Conservation (phyloP, 2,329 filamentous ascomycete species). For the Clarireedia monteithiana region DNA sequence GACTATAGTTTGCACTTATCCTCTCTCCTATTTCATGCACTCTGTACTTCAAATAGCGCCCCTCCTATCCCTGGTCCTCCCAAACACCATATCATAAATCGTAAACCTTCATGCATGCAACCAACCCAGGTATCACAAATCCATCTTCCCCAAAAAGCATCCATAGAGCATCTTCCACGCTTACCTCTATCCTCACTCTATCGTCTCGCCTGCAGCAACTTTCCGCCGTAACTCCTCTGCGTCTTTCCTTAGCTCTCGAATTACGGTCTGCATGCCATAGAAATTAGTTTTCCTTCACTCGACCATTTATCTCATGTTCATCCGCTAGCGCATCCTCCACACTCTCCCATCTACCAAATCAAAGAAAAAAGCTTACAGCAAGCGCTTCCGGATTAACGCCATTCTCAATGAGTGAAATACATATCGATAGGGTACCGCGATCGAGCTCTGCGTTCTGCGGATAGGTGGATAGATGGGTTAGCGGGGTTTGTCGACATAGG, state of each 20-base stretch:
- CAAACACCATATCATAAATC: no score
- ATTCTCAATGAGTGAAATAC: conserved; percentile 94
- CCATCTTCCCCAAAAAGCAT: not conserved
- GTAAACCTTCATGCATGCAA: not conserved
- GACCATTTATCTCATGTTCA: not conserved
- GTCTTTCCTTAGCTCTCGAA: not conserved
- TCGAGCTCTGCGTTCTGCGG: conserved; percentile 86
- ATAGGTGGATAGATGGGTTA: conserved; percentile 2
- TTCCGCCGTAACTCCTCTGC: not conserved
- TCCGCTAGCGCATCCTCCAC: conserved; percentile 2
- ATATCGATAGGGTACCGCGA: conserved; percentile 83
- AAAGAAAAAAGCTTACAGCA: conserved; percentile 53
- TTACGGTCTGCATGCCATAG: not conserved
- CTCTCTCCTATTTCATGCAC: no score
- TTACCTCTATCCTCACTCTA: not conserved
- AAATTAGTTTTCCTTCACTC: not conserved
- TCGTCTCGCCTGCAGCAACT: not conserved
- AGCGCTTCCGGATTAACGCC: conserved; percentile 93
- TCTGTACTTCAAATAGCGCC: no score
- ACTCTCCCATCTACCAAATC: conserved; percentile 21
- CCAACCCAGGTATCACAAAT: not conserved
- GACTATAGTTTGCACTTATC: no score
- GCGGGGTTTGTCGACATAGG: not conserved
- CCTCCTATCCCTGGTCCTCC: no score
- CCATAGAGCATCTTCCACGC: not conserved